Evolutionary conservation across 768 basidiomycete genomes (phyloP).

Genomic region (Trametes maxima): DNA sequence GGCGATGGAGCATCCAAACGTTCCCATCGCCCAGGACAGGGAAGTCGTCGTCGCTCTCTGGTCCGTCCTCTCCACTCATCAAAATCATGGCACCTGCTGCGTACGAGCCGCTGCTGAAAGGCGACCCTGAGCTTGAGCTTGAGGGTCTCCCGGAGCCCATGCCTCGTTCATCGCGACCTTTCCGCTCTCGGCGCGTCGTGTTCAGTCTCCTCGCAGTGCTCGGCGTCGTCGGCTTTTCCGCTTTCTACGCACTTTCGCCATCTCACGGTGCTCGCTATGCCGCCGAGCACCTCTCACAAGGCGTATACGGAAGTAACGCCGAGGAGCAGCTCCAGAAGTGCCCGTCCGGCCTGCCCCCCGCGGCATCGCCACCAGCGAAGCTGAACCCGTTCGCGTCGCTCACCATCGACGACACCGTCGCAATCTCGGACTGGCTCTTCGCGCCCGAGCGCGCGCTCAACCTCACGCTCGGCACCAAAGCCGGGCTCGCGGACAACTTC

Average conservation of each 20-base stretch:
- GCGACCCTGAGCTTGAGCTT: constrained; percentile 18
- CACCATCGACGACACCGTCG: constrained; percentile 43
- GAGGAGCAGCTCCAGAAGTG: constrained; percentile 38
- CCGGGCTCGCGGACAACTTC: constrained; percentile 48
- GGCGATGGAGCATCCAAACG: neutral
- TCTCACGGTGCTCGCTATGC: constrained; percentile 1
- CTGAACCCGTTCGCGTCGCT: constrained; percentile 58
- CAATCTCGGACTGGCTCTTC: constrained; percentile 50
- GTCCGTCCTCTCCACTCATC: neutral
- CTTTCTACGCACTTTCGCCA: constrained; percentile 18
- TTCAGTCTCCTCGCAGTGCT: constrained; percentile 10
- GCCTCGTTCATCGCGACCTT: neutral
- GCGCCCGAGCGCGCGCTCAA: constrained; percentile 47
- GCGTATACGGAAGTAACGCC: neutral
- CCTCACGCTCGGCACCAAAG: constrained; percentile 41
- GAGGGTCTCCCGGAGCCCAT: constrained; percentile 6
- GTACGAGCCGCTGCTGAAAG: constrained; percentile 24
- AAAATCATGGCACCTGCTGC: constrained; percentile 13
- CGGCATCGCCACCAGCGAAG: constrained; percentile 44
- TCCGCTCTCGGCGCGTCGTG: constrained; percentile 8
- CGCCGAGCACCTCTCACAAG: neutral
- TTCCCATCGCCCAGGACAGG: neutral
- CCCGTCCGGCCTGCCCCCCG: constrained; percentile 32
- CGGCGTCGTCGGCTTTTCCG: constrained; percentile 16
- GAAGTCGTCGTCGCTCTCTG: no score